Percentiles rank a stretch among this genome's conserved stretches.
Evolutionary conservation across 768 basidiomycete genomes (phyloP).

Genomic region (Daedaleopsis sinensis): DNA sequence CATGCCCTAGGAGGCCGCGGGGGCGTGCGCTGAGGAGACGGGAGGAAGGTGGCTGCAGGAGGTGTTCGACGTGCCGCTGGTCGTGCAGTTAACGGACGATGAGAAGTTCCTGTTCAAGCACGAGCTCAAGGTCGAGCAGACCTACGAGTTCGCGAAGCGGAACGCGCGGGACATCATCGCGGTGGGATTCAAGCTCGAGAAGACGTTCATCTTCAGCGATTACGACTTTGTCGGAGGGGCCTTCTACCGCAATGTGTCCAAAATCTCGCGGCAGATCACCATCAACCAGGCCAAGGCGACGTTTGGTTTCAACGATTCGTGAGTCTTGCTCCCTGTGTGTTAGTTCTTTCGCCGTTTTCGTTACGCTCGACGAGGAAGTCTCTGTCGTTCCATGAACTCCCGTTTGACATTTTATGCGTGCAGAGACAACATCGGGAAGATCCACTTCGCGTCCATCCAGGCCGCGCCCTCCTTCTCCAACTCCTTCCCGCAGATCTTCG

Average conservation of each 20-base stretch:
- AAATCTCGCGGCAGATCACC: conserved; percentile 90
- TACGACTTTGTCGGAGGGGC: conserved; percentile 87
- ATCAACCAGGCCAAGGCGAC: conserved; percentile 93
- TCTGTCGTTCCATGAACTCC: too few relatives aligned
- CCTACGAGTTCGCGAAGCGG: conserved; percentile 74
- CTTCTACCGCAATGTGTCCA: conserved; percentile 94
- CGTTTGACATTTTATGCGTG: background rate
- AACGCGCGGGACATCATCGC: conserved; percentile 98
- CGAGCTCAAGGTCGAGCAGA: conserved; percentile 88
- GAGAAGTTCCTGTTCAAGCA: conserved; percentile 99
- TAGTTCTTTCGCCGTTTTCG: background rate
- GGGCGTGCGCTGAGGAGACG: background rate
- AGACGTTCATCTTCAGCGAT: conserved; percentile 97
- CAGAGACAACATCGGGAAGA: conserved; percentile 98
- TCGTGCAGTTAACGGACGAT: conserved; percentile 98
- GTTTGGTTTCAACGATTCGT: conserved; percentile 98
- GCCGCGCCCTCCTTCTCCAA: conserved; percentile 97
- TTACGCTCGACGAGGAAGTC: background rate
- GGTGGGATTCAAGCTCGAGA: conserved; percentile 87
- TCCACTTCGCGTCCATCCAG: conserved; percentile 95
- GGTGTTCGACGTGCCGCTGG: conserved; percentile 91
- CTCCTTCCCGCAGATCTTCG: conserved; percentile 98
- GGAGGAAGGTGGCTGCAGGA: conserved; percentile 88
- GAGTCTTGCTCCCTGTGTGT: conserved; percentile 36
- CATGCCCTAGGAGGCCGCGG: too few relatives aligned